Conservation (phyloP, 257 asterid species). For the Primulina tabacum region DNA sequence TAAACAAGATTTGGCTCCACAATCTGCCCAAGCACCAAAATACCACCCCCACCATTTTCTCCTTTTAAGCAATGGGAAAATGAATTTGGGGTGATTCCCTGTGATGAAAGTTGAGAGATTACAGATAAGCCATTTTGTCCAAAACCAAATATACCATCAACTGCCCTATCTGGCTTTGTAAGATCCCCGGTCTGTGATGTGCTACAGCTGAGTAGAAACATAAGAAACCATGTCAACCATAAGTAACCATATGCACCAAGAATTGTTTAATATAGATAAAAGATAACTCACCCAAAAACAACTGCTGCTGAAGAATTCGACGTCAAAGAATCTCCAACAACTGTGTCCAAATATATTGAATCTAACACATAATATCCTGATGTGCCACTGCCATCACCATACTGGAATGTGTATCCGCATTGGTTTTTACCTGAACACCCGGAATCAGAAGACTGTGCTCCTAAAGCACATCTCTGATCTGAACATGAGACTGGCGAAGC, state of each 20-base stretch:
- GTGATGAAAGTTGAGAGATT: slow-evolving; percentile 84
- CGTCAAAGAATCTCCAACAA: slow-evolving; percentile 52
- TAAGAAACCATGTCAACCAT: slow-evolving; percentile 24
- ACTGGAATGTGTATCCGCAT: slow-evolving; percentile 82
- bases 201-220: slow-evolving; percentile 70
- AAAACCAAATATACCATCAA: slow-evolving; percentile 96
- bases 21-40: slow-evolving; percentile 83
- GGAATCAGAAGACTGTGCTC: slow-evolving; percentile 59
- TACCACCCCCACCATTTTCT: slow-evolving; percentile 75
- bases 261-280: slow-evolving; percentile 2
- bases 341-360: slow-evolving; percentile 56
- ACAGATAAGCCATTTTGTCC: slow-evolving; percentile 95
- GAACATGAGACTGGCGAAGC: slow-evolving; percentile 68
- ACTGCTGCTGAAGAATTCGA: slow-evolving; percentile 74
- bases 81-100: slow-evolving; percentile 66
- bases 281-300: slow-evolving; percentile 75
- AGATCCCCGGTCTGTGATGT: slow-evolving; percentile 90
- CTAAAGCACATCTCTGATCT: slow-evolving; percentile 69
- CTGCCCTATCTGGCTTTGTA: slow-evolving; percentile 91
- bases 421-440: slow-evolving; percentile 56
- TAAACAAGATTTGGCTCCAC: slow-evolving; percentile 85
- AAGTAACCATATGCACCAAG: neutral
- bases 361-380: slow-evolving; percentile 83
- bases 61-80: slow-evolving; percentile 95
- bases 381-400: slow-evolving; percentile 98